phyloP scores from a whole-genome alignment of 495 filamentous ascomycete genomes.

The Cercophora scortea region DNA sequence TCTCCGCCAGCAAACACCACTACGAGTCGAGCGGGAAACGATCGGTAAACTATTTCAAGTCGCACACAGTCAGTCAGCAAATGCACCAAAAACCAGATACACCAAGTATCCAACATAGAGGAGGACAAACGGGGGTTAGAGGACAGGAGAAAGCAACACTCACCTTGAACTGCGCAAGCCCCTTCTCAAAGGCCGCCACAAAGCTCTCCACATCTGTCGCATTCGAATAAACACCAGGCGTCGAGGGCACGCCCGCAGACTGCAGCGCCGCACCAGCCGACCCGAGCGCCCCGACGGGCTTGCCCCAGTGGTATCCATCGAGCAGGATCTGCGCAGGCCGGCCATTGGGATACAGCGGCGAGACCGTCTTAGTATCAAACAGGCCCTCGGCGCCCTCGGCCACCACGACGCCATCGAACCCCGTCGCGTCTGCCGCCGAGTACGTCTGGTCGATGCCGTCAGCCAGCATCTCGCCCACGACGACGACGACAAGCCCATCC shows the following conservation, averaged over 20 bases:
- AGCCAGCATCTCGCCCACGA: slow-evolving; percentile 55
- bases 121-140: not conserved
- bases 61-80: not conserved
- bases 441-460: slow-evolving; percentile 62
- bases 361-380: slow-evolving; percentile 31
- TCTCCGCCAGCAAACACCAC: not conserved
- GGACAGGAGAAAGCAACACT: slow-evolving; percentile 25
- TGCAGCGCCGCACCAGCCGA: slow-evolving; percentile 28
- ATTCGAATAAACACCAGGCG: slow-evolving; percentile 46
- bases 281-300: slow-evolving; percentile 61
- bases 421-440: slow-evolving; percentile 58
- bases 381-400: slow-evolving; percentile 49
- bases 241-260: slow-evolving; percentile 29
- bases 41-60: slow-evolving; percentile 30
- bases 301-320: slow-evolving; percentile 65
- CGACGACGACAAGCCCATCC: slow-evolving; percentile 45
- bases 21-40: slow-evolving; percentile 47
- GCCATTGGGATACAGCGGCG: slow-evolving; percentile 54
- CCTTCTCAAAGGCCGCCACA: slow-evolving; percentile 44
- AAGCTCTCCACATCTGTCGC: slow-evolving; percentile 26
- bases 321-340: slow-evolving; percentile 56
- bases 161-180: slow-evolving; percentile 55
- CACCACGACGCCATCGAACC: slow-evolving; percentile 64
- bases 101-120: not conserved
- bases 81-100: not conserved